Percentiles rank a stretch among this genome's conserved stretches.
Conservation (phyloP, 2,329 filamentous ascomycete genomes). For the Aureobasidium sp. region DNA sequence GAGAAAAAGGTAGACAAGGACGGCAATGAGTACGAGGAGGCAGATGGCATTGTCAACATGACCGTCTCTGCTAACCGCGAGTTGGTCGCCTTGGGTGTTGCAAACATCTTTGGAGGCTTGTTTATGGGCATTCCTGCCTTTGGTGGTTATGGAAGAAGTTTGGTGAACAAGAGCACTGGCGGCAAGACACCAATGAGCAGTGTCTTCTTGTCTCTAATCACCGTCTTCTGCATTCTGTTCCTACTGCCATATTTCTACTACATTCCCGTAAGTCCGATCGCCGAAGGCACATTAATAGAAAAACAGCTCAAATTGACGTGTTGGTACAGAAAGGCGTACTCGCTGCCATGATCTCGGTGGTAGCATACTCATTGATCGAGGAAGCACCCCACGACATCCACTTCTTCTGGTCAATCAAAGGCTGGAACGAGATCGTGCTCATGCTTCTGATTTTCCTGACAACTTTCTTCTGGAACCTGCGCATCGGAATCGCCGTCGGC, state of each 20-base stretch:
- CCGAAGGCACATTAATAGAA: neutral
- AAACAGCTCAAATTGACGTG: neutral
- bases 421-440: slow-evolving; percentile 75
- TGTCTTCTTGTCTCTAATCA: slow-evolving; percentile 74
- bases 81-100: slow-evolving; percentile 80
- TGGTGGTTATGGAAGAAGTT: slow-evolving; percentile 91
- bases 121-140: slow-evolving; percentile 93
- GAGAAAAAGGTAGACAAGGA: slow-evolving; percentile 40
- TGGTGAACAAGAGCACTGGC: slow-evolving; percentile 87
- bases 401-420: slow-evolving; percentile 80
- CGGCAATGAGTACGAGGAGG: slow-evolving; percentile 24
- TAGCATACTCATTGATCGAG: slow-evolving; percentile 89
- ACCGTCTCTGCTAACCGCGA: slow-evolving; percentile 85
- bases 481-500: slow-evolving; percentile 86
- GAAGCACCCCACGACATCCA: slow-evolving; percentile 86
- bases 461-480: slow-evolving; percentile 92
- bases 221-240: slow-evolving; percentile 70
- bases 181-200: slow-evolving; percentile 91
- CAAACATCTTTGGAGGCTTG: slow-evolving; percentile 83
- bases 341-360: slow-evolving; percentile 88
- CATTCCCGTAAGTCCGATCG: slow-evolving; percentile 65
- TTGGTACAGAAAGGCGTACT: slow-evolving; percentile 75
- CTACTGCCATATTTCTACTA: slow-evolving; percentile 90
- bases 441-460: slow-evolving; percentile 87
- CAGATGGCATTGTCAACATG: slow-evolving; percentile 61